phyloP scores from a whole-genome alignment of 129 eudicot species.

The Pulicaria dysenterica region DNA sequence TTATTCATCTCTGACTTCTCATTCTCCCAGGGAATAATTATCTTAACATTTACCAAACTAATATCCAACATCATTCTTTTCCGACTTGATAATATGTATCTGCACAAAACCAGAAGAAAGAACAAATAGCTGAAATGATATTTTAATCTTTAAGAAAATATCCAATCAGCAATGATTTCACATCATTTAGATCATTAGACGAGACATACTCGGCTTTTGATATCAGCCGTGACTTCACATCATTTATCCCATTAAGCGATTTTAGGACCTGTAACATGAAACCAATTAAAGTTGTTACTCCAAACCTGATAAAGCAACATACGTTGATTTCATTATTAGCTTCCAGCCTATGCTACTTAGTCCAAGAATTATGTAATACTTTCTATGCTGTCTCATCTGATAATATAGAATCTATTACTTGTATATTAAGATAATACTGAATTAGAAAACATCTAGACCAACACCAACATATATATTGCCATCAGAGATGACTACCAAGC shows the following conservation, averaged over 20 bases:
- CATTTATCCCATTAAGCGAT: constrained; percentile 69
- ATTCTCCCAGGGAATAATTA: constrained; percentile 60
- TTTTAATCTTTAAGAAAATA: background rate
- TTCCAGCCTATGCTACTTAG: constrained; percentile 16
- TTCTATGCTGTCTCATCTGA: constrained; percentile 1
- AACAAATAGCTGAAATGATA: constrained; percentile 7
- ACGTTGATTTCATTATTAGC: background rate
- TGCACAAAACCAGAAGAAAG: constrained; percentile 39
- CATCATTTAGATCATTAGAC: constrained; percentile 15
- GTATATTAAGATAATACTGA: background rate
- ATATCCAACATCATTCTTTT: constrained; percentile 73
- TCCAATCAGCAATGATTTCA: background rate
- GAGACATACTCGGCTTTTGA: constrained; percentile 80
- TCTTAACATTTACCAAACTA: constrained; percentile 43
- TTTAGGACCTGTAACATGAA: constrained; percentile 56
- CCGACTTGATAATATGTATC: constrained; percentile 62
- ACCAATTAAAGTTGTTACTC: constrained; percentile 18
- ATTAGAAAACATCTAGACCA: constrained; percentile 5
- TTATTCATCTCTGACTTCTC: constrained; percentile 43
- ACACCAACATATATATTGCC: background rate
- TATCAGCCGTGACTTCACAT: constrained; percentile 55
- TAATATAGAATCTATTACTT: background rate
- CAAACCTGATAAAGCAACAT: constrained; percentile 20
- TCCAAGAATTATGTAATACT: background rate
- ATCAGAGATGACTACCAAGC: constrained; percentile 13